These are phyloP conservation scores for Ceratopteris richardii DNA, from an alignment of 75 land plant species.

Conservation along the genomic window DNA sequence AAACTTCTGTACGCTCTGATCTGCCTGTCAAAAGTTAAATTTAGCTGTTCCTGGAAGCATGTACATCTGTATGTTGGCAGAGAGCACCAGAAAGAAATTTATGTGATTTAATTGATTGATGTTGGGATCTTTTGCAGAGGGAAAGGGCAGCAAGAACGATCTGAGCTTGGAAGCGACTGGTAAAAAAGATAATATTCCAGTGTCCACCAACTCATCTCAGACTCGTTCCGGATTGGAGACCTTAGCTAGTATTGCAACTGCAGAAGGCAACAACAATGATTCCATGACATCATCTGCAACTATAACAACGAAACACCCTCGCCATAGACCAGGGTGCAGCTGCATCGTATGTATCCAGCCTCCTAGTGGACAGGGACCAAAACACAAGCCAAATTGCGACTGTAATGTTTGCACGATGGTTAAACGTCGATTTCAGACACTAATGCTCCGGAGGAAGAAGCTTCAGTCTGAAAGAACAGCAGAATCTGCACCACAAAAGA, in stretches of 20 bases:
- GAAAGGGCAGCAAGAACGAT: too few relatives aligned
- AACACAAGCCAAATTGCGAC: constrained; percentile 38
- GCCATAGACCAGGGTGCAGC: constrained; percentile 46
- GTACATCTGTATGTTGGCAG: too few relatives aligned
- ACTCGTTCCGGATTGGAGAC: background rate
- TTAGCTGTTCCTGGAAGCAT: too few relatives aligned
- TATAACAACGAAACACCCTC: constrained; percentile 44
- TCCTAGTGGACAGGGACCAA: constrained; percentile 50
- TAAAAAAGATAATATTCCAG: background rate
- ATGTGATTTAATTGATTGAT: too few relatives aligned
- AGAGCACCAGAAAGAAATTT: too few relatives aligned
- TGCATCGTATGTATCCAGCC: constrained; percentile 58
- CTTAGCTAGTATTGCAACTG: background rate
- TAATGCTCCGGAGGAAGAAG: constrained; percentile 45
- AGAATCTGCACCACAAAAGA: constrained; percentile 12
- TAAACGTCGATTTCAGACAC: constrained; percentile 33
- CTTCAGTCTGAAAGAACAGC: constrained; percentile 40
- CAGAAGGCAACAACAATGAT: background rate
- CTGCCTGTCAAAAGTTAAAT: too few relatives aligned
- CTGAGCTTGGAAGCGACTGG: too few relatives aligned
- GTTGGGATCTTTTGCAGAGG: too few relatives aligned
- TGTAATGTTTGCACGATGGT: constrained; percentile 45
- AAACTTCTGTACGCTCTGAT: too few relatives aligned
- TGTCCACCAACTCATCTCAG: background rate
- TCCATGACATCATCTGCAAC: constrained; percentile 10